Conservation (phyloP, 148 eudicot genomes). For the Vaccinium myrtillus region DNA sequence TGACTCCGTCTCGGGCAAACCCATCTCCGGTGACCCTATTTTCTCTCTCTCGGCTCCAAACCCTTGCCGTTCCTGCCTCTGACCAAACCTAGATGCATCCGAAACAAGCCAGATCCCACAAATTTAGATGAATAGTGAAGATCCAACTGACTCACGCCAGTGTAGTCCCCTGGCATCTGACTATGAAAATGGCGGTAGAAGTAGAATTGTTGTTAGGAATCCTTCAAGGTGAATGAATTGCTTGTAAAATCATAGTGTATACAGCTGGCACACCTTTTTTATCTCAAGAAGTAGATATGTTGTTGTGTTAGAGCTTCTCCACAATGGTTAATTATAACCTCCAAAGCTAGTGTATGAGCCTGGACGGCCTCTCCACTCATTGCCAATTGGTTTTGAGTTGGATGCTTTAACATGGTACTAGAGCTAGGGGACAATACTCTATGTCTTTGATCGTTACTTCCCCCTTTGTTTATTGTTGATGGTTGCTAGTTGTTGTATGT, state of each 20-base stretch:
- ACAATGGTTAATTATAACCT: no score
- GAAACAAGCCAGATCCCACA: slow-evolving; percentile 61
- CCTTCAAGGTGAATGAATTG: slow-evolving; percentile 63
- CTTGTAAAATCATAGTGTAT: not conserved
- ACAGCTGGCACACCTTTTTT: not conserved
- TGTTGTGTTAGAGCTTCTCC: no score
- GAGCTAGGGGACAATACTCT: no score
- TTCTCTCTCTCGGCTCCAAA: slow-evolving; percentile 31
- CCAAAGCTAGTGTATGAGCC: no score
- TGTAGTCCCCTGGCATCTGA: slow-evolving; percentile 56
- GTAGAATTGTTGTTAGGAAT: slow-evolving; percentile 59
- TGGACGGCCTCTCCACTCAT: no score
- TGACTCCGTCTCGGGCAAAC: no score
- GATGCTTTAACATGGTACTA: no score
- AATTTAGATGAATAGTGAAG: slow-evolving; percentile 86
- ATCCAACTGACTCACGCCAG: slow-evolving; percentile 63
- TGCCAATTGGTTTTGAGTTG: no score
- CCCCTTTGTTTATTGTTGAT: no score
- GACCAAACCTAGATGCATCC: slow-evolving; percentile 77
- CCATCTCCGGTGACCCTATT: no score
- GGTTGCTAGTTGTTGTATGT: no score
- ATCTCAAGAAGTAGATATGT: not conserved
- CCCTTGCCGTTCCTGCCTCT: slow-evolving; percentile 65
- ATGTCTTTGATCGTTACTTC: no score
- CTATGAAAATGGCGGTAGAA: slow-evolving; percentile 57